Percentiles rank a stretch among this genome's conserved stretches.
phyloP scores from a whole-genome alignment of 1,284 basidiomycete genomes.

The Naganishia sp. region DNA sequence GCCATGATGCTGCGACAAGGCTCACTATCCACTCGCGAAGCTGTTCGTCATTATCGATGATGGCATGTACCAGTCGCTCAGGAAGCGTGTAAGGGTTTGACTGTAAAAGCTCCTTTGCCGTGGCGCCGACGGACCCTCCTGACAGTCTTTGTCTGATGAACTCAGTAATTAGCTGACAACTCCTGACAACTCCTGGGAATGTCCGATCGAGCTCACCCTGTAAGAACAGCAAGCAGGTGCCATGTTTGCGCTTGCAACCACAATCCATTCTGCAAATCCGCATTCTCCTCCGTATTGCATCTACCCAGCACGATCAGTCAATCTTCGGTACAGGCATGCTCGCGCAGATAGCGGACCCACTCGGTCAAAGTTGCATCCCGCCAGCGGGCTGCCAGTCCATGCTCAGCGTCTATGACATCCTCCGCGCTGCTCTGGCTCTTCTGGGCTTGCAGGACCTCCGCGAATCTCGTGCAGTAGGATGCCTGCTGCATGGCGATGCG shows the following conservation, averaged over 20 bases:
- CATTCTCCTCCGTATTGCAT: slow-evolving; percentile 8
- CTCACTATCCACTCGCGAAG: slow-evolving; percentile 30
- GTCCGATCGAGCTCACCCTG: slow-evolving; percentile 12
- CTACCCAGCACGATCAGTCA: neutral
- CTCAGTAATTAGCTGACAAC: neutral
- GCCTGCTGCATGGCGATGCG: slow-evolving; percentile 9
- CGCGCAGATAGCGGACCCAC: neutral
- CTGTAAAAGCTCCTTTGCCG: slow-evolving; percentile 17
- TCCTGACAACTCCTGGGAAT: neutral
- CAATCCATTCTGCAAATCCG: slow-evolving; percentile 22
- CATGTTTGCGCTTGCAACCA: slow-evolving; percentile 33
- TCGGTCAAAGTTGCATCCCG: slow-evolving; percentile 6
- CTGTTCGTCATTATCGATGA: slow-evolving; percentile 24
- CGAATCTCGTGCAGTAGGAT: slow-evolving; percentile 17
- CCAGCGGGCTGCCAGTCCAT: slow-evolving; percentile 29
- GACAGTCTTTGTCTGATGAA: slow-evolving; percentile 9
- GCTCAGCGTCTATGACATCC: slow-evolving; percentile 2
- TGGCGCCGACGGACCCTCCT: neutral
- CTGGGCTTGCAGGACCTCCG: slow-evolving; percentile 25
- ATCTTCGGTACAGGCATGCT: neutral
- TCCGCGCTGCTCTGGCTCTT: slow-evolving; percentile 4
- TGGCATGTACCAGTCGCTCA: slow-evolving; percentile 18
- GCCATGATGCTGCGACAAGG: neutral
- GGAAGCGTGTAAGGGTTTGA: slow-evolving; percentile 22
- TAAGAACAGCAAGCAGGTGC: slow-evolving; percentile 28